These are phyloP conservation scores for Agarophyton chilense DNA, from an alignment of 23 red algal genomes.

Conservation along the genomic window DNA sequence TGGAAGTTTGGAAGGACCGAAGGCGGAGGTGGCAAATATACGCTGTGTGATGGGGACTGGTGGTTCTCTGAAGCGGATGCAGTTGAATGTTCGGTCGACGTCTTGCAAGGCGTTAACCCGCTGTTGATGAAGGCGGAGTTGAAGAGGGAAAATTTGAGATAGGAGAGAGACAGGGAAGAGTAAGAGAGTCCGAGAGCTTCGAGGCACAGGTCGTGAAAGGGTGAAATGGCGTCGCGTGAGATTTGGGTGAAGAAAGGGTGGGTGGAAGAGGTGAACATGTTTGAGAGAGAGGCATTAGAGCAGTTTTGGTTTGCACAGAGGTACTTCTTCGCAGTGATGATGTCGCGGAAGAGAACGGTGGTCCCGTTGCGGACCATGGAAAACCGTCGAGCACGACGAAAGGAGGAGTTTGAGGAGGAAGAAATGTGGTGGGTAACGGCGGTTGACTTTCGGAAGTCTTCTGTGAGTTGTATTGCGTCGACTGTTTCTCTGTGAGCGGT, in stretches of 20 bases:
- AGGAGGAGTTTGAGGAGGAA: too few species aligned
- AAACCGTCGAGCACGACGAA: too few species aligned
- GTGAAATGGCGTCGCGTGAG: too few species aligned
- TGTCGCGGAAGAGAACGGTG: neutral
- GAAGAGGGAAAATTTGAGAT: too few species aligned
- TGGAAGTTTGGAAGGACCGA: neutral
- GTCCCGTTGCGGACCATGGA: neutral
- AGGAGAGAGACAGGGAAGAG: too few species aligned
- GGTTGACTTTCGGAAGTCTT: neutral
- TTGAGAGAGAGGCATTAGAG: neutral
- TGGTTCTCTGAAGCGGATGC: too few species aligned
- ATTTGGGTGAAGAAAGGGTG: too few species aligned
- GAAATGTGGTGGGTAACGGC: neutral
- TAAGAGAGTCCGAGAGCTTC: neutral
- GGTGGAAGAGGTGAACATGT: too few species aligned
- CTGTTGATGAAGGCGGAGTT: too few species aligned
- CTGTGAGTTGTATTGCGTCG: neutral
- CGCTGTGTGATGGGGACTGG: neutral
- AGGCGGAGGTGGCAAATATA: neutral
- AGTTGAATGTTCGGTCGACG: too few species aligned
- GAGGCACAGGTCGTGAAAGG: too few species aligned
- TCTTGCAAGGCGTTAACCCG: too few species aligned
- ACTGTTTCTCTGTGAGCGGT: neutral
- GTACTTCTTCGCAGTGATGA: neutral
- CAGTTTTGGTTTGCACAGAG: neutral